phyloP scores from a whole-genome alignment of 768 basidiomycete species.

The Tylopilus rubrobrunneus region DNA sequence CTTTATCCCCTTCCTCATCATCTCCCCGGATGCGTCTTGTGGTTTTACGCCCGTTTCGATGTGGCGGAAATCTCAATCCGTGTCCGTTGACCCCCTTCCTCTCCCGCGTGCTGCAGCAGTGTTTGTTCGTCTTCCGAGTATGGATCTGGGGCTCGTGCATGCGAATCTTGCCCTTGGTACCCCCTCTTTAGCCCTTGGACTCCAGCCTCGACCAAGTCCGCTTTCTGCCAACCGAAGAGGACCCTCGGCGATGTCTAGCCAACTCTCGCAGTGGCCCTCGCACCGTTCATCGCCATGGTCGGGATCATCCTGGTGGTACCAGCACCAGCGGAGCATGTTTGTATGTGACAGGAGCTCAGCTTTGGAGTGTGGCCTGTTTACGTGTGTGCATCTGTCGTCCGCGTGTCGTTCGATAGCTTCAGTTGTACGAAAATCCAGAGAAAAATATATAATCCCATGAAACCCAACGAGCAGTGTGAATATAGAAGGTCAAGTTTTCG shows the following conservation, averaged over 20 bases:
- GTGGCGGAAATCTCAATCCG: constrained; percentile 7
- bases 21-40: constrained; percentile 4
- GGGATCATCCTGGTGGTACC: neutral
- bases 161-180: neutral
- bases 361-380: neutral
- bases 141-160: constrained; percentile 12
- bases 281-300: too few relatives aligned
- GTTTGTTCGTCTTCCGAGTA: constrained; percentile 10
- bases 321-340: neutral
- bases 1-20: neutral
- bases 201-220: neutral
- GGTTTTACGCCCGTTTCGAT: constrained; percentile 5
- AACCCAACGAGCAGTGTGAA: neutral
- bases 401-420: constrained; percentile 1
- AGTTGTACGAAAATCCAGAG: neutral
- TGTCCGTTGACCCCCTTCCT: constrained; percentile 4
- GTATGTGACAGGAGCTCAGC: neutral
- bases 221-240: neutral
- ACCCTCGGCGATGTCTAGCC: neutral
- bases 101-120: neutral
- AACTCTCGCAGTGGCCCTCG: neutral
- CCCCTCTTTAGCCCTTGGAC: neutral
- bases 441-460: neutral
- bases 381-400: neutral
- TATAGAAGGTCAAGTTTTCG: neutral